Conservation (phyloP, 805 yeast species). For the Priceomyces melissophilus region DNA sequence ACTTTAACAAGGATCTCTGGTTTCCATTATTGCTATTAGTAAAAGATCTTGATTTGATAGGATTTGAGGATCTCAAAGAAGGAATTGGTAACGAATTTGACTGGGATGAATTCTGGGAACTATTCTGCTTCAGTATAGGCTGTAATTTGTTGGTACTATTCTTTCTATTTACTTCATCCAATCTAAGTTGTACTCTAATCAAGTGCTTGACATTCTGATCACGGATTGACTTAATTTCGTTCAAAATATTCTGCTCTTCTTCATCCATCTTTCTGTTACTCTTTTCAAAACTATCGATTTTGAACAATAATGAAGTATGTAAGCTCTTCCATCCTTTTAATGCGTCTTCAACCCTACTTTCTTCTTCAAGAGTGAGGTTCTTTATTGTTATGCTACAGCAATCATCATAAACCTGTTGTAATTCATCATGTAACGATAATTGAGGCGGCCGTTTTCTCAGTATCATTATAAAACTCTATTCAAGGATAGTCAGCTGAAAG, state of each 20-base stretch:
- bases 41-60: conserved; percentile 5
- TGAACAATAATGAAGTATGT: conserved; percentile 58
- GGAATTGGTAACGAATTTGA: conserved; percentile 16
- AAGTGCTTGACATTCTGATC: conserved; percentile 44
- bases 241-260: conserved; percentile 24
- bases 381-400: conserved; percentile 57
- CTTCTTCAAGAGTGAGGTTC: conserved; percentile 57
- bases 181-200: conserved; percentile 35
- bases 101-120: conserved; percentile 10
- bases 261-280: conserved; percentile 22
- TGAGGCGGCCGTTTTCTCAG: conserved; percentile 58
- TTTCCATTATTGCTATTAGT: conserved; percentile 9
- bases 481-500: background rate
- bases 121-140: conserved; percentile 10
- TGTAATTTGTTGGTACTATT: conserved; percentile 11
- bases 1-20: conserved; percentile 28
- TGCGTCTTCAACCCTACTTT: conserved; percentile 49
- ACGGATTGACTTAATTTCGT: conserved; percentile 34
- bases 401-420: conserved; percentile 59
- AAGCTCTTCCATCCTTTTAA: conserved; percentile 70
- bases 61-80: conserved; percentile 17
- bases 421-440: conserved; percentile 47
- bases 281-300: conserved; percentile 53
- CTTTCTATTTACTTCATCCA: conserved; percentile 34
- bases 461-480: conserved; percentile 32